Percentiles rank a stretch among this genome's conserved stretches.
Conservation (phyloP, 2,329 filamentous ascomycete species). For the Cordyceps tenuipes region DNA sequence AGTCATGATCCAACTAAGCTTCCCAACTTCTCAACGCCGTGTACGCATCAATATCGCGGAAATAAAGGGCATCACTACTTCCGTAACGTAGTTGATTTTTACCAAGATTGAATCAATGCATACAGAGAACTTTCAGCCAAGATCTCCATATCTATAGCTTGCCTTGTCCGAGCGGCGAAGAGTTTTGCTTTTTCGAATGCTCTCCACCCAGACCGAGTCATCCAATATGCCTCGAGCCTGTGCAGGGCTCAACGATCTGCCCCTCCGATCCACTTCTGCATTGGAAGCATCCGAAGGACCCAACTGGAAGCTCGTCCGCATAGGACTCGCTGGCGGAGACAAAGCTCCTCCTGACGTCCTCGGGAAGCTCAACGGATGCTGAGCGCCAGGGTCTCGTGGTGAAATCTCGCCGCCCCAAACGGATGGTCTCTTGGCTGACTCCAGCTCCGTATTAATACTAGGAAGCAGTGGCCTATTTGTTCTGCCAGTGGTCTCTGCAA, state of each 20-base stretch:
- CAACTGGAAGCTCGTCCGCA: conserved; percentile 52
- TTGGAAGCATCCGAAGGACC: conserved; percentile 27
- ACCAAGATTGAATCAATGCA: not conserved
- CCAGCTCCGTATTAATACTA: conserved; percentile 3
- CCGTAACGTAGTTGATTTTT: not conserved
- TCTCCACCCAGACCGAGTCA: conserved; percentile 88
- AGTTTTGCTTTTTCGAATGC: conserved; percentile 81
- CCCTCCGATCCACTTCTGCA: conserved; percentile 46
- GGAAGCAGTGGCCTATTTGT: conserved; percentile 1
- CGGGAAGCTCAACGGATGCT: conserved; percentile 48
- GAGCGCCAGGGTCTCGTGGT: conserved; percentile 6
- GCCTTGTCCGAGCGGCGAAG: conserved; percentile 36
- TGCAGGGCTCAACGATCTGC: conserved; percentile 62
- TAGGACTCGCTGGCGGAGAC: conserved; percentile 36
- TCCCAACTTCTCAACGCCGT: not conserved
- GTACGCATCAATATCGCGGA: not conserved
- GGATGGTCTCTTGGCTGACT: not conserved
- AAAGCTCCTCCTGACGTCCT: conserved; percentile 35
- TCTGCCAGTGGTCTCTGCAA: conserved; percentile 23
- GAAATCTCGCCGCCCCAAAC: conserved; percentile 8
- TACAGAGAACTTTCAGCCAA: conserved; percentile 14
- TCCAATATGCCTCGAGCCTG: conserved; percentile 80
- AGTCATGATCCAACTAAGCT: not conserved
- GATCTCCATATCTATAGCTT: conserved; percentile 25
- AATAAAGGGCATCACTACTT: not conserved